Conservation (phyloP, 306 rosid genomes). For the Medicago ruthenica region DNA sequence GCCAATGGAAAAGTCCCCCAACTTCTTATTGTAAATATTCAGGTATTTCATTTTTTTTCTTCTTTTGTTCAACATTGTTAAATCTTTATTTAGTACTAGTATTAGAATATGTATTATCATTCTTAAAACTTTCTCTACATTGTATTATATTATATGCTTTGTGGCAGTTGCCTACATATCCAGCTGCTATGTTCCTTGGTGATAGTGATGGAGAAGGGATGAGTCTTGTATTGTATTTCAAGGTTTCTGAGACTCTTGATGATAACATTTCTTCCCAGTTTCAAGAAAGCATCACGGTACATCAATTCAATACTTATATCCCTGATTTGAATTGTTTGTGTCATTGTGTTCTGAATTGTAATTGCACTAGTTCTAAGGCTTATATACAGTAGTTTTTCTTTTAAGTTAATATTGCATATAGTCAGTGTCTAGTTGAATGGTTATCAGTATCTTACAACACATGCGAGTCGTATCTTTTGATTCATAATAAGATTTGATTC, state of each 20-base stretch:
- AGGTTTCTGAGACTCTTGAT: slow-evolving; percentile 69
- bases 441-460: too few species aligned
- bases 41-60: slow-evolving; percentile 52
- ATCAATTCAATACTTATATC: background rate
- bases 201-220: slow-evolving; percentile 92
- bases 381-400: too few species aligned
- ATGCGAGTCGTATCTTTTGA: too few species aligned
- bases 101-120: background rate
- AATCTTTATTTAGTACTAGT: background rate
- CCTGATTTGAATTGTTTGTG: too few species aligned
- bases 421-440: too few species aligned
- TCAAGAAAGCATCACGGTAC: slow-evolving; percentile 82
- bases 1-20: slow-evolving; percentile 62
- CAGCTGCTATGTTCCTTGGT: slow-evolving; percentile 88
- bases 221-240: slow-evolving; percentile 87
- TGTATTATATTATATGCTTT: slow-evolving; percentile 34
- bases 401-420: too few species aligned
- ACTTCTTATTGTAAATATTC: slow-evolving; percentile 89
- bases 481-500: too few species aligned
- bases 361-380: too few species aligned
- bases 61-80: background rate
- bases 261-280: slow-evolving; percentile 71
- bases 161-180: slow-evolving; percentile 90
- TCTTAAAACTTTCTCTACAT: slow-evolving; percentile 22
- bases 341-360: too few species aligned